Percentiles rank a stretch among this genome's conserved stretches.
Conservation (phyloP, 2,329 filamentous ascomycete genomes). For the Rhynchosporium secalis region DNA sequence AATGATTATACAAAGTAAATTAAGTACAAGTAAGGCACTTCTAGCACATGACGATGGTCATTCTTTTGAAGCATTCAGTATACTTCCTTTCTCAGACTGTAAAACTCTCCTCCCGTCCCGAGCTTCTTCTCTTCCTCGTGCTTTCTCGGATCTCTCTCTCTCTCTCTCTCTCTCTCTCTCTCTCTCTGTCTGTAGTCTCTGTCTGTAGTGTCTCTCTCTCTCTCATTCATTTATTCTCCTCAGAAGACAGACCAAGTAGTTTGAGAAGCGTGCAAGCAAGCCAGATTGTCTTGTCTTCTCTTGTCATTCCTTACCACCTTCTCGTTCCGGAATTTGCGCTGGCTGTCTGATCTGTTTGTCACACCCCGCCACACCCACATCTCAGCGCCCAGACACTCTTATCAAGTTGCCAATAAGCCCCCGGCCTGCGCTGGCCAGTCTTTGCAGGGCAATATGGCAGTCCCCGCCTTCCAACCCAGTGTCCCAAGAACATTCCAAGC, state of each 20-base stretch:
- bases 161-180: too few species aligned
- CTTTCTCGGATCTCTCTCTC: background rate
- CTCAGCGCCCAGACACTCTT: slow-evolving; percentile 10
- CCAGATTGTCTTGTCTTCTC: background rate
- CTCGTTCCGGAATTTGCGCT: slow-evolving; percentile 8
- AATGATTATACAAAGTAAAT: too few species aligned
- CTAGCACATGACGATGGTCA: too few species aligned
- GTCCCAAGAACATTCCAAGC: slow-evolving; percentile 5
- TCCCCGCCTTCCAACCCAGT: background rate
- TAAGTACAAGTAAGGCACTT: too few species aligned
- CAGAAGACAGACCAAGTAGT: too few species aligned
- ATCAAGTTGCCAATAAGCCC: slow-evolving; percentile 4
- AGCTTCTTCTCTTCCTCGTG: background rate
- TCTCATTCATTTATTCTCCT: background rate
- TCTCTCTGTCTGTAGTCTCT: background rate
- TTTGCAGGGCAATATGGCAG: background rate
- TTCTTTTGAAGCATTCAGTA: too few species aligned
- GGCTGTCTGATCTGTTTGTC: background rate
- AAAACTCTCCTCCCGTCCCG: too few species aligned
- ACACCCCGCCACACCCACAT: background rate
- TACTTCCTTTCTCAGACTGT: too few species aligned
- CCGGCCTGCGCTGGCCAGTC: background rate
- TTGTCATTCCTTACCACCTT: slow-evolving; percentile 4
- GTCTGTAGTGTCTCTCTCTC: background rate
- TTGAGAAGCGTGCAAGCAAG: too few species aligned